Conservation (phyloP, 164 flowering plant species). For the Stephania cephalantha region DNA sequence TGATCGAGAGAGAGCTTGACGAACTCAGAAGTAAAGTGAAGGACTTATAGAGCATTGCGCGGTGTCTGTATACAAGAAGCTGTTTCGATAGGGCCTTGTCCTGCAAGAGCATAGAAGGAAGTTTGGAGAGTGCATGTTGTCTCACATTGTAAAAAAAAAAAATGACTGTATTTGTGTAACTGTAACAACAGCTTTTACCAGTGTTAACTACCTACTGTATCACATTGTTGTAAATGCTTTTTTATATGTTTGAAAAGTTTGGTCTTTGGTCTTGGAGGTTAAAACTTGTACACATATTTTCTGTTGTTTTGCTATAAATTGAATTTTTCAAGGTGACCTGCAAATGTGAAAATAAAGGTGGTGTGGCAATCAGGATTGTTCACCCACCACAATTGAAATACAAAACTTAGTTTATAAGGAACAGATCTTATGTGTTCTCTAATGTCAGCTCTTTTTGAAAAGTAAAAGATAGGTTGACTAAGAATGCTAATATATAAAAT, state of each 20-base stretch:
- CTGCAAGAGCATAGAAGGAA: neutral
- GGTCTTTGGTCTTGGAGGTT: neutral
- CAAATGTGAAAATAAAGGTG: neutral
- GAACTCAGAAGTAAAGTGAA: slow-evolving; percentile 63
- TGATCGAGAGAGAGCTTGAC: slow-evolving; percentile 81
- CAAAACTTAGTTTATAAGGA: no score
- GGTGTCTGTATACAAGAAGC: neutral
- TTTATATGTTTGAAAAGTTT: neutral
- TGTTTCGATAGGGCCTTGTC: no score
- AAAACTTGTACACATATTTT: neutral
- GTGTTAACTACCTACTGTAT: neutral
- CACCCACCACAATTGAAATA: no score
- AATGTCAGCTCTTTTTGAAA: no score
- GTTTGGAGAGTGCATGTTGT: neutral
- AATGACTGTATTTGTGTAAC: neutral
- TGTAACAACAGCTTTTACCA: neutral
- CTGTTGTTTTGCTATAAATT: neutral
- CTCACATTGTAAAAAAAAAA: neutral
- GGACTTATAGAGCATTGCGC: slow-evolving; percentile 32
- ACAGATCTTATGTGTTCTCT: no score
- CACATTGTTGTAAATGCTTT: neutral
- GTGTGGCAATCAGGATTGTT: neutral
- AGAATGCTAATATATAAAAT: no score
- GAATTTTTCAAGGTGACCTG: neutral
- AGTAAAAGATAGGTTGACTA: no score